These are phyloP conservation scores for Hura crepitans DNA, from an alignment of 441 rosid species.

Conservation along the genomic window DNA sequence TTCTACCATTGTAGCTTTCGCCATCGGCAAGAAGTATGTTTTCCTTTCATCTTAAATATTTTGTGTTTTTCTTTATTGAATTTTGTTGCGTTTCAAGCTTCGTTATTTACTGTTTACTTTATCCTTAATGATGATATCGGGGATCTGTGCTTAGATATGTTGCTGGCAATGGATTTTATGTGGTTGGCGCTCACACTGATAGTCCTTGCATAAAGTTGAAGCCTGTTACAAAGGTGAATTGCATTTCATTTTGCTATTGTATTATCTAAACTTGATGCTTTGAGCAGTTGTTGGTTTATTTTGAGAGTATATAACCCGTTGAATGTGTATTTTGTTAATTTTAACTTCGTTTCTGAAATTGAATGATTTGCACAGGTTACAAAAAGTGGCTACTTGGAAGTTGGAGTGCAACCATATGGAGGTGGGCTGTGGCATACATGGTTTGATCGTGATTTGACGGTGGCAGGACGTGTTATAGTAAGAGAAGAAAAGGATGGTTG, in stretches of 20 bases:
- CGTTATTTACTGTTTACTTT: background rate
- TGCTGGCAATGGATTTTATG: conserved; percentile 87
- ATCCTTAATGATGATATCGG: conserved; percentile 16
- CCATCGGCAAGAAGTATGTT: conserved; percentile 72
- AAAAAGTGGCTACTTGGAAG: conserved; percentile 77
- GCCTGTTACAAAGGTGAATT: conserved; percentile 80
- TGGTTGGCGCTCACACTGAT: conserved; percentile 91
- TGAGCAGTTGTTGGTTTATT: background rate
- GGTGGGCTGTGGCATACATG: conserved; percentile 96
- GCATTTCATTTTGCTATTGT: background rate
- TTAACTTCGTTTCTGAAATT: conserved; percentile 9
- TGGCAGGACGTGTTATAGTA: conserved; percentile 81
- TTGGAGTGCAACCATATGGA: conserved; percentile 90
- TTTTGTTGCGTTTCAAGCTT: background rate
- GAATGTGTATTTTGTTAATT: background rate
- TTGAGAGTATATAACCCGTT: background rate
- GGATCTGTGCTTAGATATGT: conserved; percentile 47
- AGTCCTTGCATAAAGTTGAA: conserved; percentile 94
- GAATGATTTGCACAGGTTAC: conserved; percentile 47
- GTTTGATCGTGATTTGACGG: conserved; percentile 95
- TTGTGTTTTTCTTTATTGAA: no score
- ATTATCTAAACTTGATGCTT: background rate
- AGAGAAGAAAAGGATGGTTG: conserved; percentile 58
- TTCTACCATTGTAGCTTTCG: conserved; percentile 91
- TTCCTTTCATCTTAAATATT: background rate